Evolutionary conservation across 2,329 filamentous ascomycete species (phyloP), one percentile per base, ranked within the genome.

Genomic region (Talaromyces sp.): DNA sequence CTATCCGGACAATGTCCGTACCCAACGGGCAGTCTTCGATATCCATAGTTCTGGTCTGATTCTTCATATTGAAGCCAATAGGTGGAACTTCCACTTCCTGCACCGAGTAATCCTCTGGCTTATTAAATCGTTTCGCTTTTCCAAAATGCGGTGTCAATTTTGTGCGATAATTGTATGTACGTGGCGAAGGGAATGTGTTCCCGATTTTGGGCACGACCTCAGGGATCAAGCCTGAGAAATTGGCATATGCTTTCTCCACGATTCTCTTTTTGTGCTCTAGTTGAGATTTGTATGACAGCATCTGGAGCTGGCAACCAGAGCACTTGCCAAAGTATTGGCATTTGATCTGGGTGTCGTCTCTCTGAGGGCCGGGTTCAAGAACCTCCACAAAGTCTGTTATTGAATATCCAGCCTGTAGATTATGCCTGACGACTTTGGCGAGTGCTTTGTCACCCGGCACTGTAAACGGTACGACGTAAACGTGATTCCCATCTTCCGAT

Each of bases 11-110:
- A 43, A 91, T 91, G 34, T 91, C 88, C 1, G 95, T 99, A 60
- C 91, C 95, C 68, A 99, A 96, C 5, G 95, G 95, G 71, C 95
- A 99, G 75, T 98, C 93, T 77, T 99, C 95, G 69, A 99, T 98
- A 74, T 99, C 95, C 68, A 99, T 82, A 2, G 93, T 93, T 67
- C 84, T 84, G 65, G 89, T 85, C 58, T 86, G 86, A n/a, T 91
- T 91, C 78, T 97, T 98, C 68, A 85, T 84, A 84, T 92, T 95
- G 80, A 96, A 99, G 8, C 95, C 95, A 70, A 98, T 92, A 2
- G 90, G 85, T 0, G 95, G 95, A 3, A 91, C 84, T 64, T 84
- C 25, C 5, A 25, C 7, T 15, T 45, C 22, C 15, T 36, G 34
- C 45, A 8, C 82, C 3, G 68, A 29, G 36, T 67, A 61, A 15